phyloP scores from a whole-genome alignment of 1,139 yeast genomes.

The Williopsis jadinii region DNA sequence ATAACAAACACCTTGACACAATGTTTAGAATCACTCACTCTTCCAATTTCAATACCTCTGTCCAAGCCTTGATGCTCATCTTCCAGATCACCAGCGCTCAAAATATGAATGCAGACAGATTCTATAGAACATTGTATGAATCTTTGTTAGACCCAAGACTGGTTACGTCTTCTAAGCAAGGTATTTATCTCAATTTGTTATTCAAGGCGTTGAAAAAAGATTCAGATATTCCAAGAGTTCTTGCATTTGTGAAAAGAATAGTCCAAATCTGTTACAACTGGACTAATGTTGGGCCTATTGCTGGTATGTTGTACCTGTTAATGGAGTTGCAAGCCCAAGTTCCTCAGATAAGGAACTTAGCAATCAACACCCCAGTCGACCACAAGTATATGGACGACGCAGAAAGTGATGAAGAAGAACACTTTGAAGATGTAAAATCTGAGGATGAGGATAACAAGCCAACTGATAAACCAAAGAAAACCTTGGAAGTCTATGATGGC shows the following conservation, averaged over 20 bases:
- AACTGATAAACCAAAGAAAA: slow-evolving; percentile 2
- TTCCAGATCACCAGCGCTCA: slow-evolving; percentile 66
- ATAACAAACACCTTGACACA: slow-evolving; percentile 74
- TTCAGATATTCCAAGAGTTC: slow-evolving; percentile 53
- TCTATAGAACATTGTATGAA: slow-evolving; percentile 84
- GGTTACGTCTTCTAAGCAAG: slow-evolving; percentile 78
- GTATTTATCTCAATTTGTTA: slow-evolving; percentile 78
- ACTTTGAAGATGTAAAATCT: slow-evolving; percentile 17
- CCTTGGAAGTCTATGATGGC: slow-evolving; percentile 55
- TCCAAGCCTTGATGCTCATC: slow-evolving; percentile 84
- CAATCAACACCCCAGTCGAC: slow-evolving; percentile 36
- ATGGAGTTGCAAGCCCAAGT: slow-evolving; percentile 53
- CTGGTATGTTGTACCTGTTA: slow-evolving; percentile 82
- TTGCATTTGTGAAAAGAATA: slow-evolving; percentile 89
- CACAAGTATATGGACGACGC: slow-evolving; percentile 28
- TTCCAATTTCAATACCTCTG: slow-evolving; percentile 87
- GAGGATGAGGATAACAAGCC: slow-evolving; percentile 13
- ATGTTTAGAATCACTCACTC: slow-evolving; percentile 89
- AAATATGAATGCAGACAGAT: slow-evolving; percentile 60
- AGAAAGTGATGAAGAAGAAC: slow-evolving; percentile 24
- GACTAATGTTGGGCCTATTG: slow-evolving; percentile 80
- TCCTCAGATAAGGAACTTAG: slow-evolving; percentile 45
- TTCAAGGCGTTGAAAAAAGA: slow-evolving; percentile 81
- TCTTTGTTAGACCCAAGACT: slow-evolving; percentile 81
- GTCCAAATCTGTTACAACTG: slow-evolving; percentile 80